Evolutionary conservation across 202 grass and related monocot species (phyloP), one percentile per base, ranked within the genome.

Genomic region (Miscanthus sacchariflorus): DNA sequence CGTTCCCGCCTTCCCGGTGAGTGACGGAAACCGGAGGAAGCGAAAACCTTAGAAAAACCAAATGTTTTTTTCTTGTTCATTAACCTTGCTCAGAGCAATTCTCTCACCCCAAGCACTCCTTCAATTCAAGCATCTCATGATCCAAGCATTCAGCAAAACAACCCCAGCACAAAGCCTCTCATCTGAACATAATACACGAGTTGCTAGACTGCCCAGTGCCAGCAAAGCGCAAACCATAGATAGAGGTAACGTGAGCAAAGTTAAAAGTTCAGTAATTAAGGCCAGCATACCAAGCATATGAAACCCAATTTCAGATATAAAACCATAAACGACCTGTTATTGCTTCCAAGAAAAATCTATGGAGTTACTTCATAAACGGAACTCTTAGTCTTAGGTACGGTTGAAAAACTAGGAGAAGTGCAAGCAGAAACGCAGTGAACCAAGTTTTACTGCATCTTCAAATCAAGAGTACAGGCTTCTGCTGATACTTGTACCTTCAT

Each of bases 401-500:
- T 2, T 0, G 1, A 25, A 19, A 11, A 50, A 80, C 40, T 35
- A 23, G 10, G 15, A 84, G 6, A 56, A 36, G 24, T 84, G 56
- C 38, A 80, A 45, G 35, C 40, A 19, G 18, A 45, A 48, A 65
- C 13, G 15, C 7, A 48, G 58, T 11, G 44, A 5, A 14, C 14
- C 38, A 69, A 68, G 19, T 68, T 80, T 87, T 79, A 84, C 18
- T 48, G 74, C 82, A 79, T 84, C 80, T 81, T 72, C 89, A 12
- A 84, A 84, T 18, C 49, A 76, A 84, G 77, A 43, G 61, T 38
- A 61, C 39, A 52, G 23, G 74, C 77, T 64, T 77, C 81, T 21
- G 61, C 81, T 85, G 76, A 65, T 64, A 28, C 10, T 12, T 40
- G 70, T 88, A 80, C 76, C 61, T 80, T 76, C 27, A 70, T 76